A percentile compares a stretch with the other conserved stretches of the same genome.
Conservation (phyloP, 257 asterid genomes). For the Salvia miltiorrhiza region DNA sequence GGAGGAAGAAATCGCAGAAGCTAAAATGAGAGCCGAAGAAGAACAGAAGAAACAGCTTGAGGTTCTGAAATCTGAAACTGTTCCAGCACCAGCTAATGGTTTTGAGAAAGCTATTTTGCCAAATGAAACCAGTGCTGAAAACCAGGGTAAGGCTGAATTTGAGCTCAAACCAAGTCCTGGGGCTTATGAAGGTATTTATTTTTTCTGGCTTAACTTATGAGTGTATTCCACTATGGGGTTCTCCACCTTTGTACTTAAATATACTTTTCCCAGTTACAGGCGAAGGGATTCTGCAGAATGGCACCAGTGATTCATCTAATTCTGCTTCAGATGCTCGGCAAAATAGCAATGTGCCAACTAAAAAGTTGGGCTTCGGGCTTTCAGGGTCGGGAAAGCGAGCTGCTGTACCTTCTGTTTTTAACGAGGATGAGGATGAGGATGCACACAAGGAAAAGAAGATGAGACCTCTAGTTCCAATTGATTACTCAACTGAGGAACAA, state of each 20-base stretch:
- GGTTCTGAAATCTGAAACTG: conserved; percentile 40
- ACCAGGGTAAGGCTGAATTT: conserved; percentile 39
- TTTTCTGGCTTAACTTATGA: conserved; percentile 14
- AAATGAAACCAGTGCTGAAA: conserved; percentile 39
- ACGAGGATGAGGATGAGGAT: conserved; percentile 93
- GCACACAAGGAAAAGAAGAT: conserved; percentile 91
- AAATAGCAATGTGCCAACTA: conserved; percentile 57
- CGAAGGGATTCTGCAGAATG: conserved; percentile 54
- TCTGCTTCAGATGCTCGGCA: conserved; percentile 48
- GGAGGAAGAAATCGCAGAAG: conserved; percentile 85
- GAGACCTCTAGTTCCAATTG: conserved; percentile 98
- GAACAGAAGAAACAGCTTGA: conserved; percentile 66
- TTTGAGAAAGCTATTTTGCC: conserved; percentile 35
- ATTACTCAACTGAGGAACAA: conserved; percentile 87
- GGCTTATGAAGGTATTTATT: conserved; percentile 35
- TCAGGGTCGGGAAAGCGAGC: conserved; percentile 83
- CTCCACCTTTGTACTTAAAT: conserved; percentile 11
- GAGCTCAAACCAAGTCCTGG: conserved; percentile 41
- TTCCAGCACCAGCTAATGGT: conserved; percentile 42
- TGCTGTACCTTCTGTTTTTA: conserved; percentile 84
- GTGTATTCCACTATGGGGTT: background rate
- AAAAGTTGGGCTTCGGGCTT: conserved; percentile 92
- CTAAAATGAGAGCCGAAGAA: conserved; percentile 66
- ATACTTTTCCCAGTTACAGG: conserved; percentile 39
- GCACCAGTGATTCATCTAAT: conserved; percentile 47